A percentile compares a stretch with the other conserved stretches of the same genome.
These are phyloP conservation scores for Trichomonas gallinae DNA, from an alignment of 208 protist species.

Conservation along the genomic window DNA sequence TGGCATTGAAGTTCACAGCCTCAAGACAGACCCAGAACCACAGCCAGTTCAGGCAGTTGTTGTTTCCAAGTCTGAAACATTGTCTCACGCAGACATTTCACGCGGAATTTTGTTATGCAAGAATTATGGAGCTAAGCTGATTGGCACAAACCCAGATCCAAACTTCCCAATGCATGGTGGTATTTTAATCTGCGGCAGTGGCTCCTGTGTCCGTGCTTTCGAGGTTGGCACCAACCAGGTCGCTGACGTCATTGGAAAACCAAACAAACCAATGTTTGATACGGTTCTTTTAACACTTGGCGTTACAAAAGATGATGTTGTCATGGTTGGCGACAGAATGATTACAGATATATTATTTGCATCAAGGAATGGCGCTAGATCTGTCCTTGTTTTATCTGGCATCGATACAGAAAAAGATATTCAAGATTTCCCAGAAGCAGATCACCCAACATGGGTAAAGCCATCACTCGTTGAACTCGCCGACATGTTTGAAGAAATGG, in stretches of 20 bases:
- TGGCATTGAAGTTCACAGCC: not conserved
- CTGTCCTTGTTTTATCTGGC: not conserved
- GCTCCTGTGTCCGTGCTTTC: not conserved
- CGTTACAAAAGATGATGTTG: not conserved
- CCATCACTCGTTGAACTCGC: not conserved
- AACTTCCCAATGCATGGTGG: not conserved
- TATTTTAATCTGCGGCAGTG: not conserved
- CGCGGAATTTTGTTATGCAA: not conserved
- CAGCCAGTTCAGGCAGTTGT: not conserved
- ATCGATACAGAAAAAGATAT: not conserved
- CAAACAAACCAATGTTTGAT: not conserved
- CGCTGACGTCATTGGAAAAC: not conserved
- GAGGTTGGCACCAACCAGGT: not conserved
- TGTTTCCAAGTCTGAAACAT: not conserved
- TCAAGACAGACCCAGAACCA: not conserved
- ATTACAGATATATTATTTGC: conserved; percentile 1
- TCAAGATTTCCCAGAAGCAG: not conserved
- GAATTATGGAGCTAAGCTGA: not conserved
- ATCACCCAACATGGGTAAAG: not conserved
- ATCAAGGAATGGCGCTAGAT: not conserved
- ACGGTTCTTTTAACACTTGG: not conserved
- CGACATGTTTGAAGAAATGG: not conserved
- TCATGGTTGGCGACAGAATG: conserved; percentile 4
- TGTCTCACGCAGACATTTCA: not conserved
- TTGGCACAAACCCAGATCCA: conserved; percentile 3